A percentile compares a stretch with the other conserved stretches of the same genome.
Evolutionary conservation across 148 eudicot species (phyloP).

Genomic region (Silene latifolia): DNA sequence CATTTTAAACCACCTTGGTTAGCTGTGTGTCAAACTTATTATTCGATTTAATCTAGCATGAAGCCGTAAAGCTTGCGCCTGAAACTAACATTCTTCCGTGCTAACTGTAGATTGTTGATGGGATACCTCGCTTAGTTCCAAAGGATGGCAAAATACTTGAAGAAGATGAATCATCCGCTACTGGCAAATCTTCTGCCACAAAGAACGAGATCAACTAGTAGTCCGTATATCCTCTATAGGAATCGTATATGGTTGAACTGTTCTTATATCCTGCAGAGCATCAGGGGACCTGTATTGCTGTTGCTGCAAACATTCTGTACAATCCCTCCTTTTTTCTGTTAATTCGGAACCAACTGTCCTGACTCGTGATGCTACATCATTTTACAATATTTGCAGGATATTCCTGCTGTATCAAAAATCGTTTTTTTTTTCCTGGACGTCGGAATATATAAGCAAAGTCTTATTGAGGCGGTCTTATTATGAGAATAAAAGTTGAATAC

Average conservation of each 20-base stretch:
- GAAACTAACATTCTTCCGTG: background rate
- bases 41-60: background rate
- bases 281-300: background rate
- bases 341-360: background rate
- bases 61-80: background rate
- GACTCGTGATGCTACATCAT: background rate
- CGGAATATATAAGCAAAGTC: background rate
- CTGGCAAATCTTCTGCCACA: background rate
- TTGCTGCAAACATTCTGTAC: slow-evolving; percentile 1
- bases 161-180: slow-evolving; percentile 11
- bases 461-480: background rate
- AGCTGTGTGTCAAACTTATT: too few relatives aligned
- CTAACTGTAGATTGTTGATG: slow-evolving; percentile 57
- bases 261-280: slow-evolving; percentile 3
- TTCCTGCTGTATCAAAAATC: too few relatives aligned
- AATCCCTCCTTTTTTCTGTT: background rate
- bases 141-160: slow-evolving; percentile 77
- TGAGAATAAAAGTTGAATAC: too few relatives aligned
- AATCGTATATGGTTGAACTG: background rate
- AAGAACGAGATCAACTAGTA: background rate
- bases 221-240: too few relatives aligned
- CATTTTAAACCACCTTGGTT: too few relatives aligned
- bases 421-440: too few relatives aligned
- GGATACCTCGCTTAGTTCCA: slow-evolving; percentile 85
- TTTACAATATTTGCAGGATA: background rate